These are phyloP conservation scores for Corylus heterophylla DNA, from an alignment of 306 rosid species.

Conservation along the genomic window DNA sequence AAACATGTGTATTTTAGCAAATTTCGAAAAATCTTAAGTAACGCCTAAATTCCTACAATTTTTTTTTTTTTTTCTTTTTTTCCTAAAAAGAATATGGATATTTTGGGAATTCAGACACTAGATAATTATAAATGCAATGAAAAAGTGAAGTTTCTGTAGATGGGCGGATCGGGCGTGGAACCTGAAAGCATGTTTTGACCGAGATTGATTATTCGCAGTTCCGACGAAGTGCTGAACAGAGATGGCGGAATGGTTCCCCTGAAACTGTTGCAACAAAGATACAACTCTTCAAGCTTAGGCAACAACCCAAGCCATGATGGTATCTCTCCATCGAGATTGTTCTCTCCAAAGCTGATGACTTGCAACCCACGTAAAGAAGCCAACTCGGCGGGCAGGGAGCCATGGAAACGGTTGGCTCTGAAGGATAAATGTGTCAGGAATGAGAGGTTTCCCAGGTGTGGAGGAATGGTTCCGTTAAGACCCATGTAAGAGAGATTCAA, in stretches of 20 bases:
- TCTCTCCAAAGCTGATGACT: background rate
- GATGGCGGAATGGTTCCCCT: background rate
- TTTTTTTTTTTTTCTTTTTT: too few species aligned
- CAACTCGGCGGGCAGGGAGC: background rate
- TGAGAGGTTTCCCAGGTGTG: background rate
- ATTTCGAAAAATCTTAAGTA: too few species aligned
- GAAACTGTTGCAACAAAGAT: background rate
- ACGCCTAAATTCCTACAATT: too few species aligned
- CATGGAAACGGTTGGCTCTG: background rate
- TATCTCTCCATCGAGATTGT: background rate
- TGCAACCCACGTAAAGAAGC: background rate
- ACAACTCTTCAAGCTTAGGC: constrained; percentile 4
- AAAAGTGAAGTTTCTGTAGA: background rate
- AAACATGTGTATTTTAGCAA: too few species aligned
- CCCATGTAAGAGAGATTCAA: background rate
- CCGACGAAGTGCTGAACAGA: background rate
- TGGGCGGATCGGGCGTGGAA: background rate
- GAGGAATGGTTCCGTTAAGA: background rate
- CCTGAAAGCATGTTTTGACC: background rate
- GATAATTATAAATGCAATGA: too few species aligned
- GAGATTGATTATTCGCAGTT: background rate
- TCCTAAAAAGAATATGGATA: too few species aligned
- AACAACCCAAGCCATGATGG: constrained; percentile 11
- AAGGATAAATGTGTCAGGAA: background rate
- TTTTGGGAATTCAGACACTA: too few species aligned